Conservation (phyloP, 176 grass and related monocot genomes). For the Bolboschoenus planiculmis region DNA sequence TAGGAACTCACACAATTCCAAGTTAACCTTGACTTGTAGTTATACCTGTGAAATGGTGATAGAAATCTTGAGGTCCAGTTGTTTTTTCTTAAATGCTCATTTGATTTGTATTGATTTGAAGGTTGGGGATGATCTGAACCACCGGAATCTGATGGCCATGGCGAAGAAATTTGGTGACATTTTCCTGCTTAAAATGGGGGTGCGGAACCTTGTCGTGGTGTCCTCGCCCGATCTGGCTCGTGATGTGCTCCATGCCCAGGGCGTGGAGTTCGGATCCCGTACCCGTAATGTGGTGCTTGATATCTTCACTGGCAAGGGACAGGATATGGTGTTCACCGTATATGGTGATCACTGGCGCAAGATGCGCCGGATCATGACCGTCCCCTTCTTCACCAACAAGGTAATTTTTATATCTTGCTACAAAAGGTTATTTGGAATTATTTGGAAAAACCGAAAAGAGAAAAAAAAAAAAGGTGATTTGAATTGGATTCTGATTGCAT, state of each 20-base stretch:
- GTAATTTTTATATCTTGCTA: constrained; percentile 3
- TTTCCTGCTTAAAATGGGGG: constrained; percentile 83
- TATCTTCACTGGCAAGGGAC: constrained; percentile 89
- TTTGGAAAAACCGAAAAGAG: not conserved
- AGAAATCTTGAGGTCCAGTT: not conserved
- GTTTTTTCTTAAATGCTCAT: not conserved
- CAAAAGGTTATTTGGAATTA: not conserved
- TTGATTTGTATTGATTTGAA: not conserved
- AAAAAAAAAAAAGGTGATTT: not conserved
- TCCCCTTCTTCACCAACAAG: constrained; percentile 93
- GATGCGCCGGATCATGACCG: constrained; percentile 98
- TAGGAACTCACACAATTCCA: not conserved
- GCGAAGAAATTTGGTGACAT: constrained; percentile 75
- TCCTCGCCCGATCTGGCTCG: constrained; percentile 72
- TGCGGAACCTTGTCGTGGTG: constrained; percentile 83
- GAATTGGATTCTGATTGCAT: not conserved
- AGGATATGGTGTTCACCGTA: constrained; percentile 95
- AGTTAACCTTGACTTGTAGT: not conserved
- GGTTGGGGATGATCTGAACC: constrained; percentile 92
- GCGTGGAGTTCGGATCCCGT: constrained; percentile 94
- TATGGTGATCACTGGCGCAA: constrained; percentile 97
- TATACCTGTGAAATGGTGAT: not conserved
- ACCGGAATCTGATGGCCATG: constrained; percentile 60
- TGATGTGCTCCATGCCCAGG: constrained; percentile 91
- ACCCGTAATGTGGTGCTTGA: constrained; percentile 97